Evolutionary conservation across 192 early-diverging fungal genomes (phyloP).

Genomic region (Phycomyces nitens): DNA sequence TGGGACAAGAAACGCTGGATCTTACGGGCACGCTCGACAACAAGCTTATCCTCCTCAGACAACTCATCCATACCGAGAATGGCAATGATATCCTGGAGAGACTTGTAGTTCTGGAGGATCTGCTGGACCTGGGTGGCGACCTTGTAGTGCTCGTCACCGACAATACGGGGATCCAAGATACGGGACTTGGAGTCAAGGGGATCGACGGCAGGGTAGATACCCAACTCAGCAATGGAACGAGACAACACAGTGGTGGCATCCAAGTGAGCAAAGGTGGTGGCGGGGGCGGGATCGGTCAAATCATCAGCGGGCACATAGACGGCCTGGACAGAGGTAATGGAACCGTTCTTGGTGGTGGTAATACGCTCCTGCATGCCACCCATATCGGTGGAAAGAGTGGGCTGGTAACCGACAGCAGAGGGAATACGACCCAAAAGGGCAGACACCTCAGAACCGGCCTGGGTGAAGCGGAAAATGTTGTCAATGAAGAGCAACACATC

Average conservation of each 20-base stretch:
- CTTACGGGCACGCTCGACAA: constrained; percentile 98
- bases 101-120: constrained; percentile 98
- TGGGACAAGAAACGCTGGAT: constrained; percentile 99
- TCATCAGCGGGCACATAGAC: constrained; percentile 99
- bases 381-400: constrained; percentile 98
- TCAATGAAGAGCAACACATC: constrained; percentile 99
- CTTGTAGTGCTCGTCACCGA: constrained; percentile 92
- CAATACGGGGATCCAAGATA: constrained; percentile 95
- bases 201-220: constrained; percentile 99
- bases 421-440: constrained; percentile 98
- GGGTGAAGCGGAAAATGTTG: constrained; percentile 99
- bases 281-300: constrained; percentile 98
- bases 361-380: constrained; percentile 99
- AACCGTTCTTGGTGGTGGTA: constrained; percentile 99
- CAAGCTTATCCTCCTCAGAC: constrained; percentile 98
- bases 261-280: constrained; percentile 98
- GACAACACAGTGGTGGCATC: constrained; percentile 99
- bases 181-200: constrained; percentile 98
- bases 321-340: constrained; percentile 97
- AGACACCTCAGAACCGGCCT: constrained; percentile 99
- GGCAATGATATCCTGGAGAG: constrained; percentile 98
- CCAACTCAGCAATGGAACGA: constrained; percentile 96
- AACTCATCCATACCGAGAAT: constrained; percentile 99
- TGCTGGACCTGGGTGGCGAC: constrained; percentile 91
- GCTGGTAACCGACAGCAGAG: constrained; percentile 99